Conservation (phyloP, 1,139 yeast genomes). For the Sugiyamaella xylanicola region DNA sequence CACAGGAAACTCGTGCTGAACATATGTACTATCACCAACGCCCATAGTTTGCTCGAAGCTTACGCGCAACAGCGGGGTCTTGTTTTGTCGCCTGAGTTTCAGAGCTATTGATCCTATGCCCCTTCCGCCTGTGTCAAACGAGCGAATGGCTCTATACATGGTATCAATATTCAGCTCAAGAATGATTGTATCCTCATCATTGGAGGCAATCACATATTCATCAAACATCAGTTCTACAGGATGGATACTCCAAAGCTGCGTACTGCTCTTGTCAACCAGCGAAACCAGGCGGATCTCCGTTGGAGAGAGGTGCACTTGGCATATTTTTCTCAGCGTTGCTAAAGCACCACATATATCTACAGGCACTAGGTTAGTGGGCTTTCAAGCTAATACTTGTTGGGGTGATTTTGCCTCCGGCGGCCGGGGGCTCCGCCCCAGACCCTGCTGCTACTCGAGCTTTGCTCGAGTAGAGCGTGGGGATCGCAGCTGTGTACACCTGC, state of each 20-base stretch:
- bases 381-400: too few relatives aligned
- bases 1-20: slow-evolving; percentile 38
- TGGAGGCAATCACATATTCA: slow-evolving; percentile 21
- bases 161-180: slow-evolving; percentile 34
- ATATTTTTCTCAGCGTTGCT: slow-evolving; percentile 32
- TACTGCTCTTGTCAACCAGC: slow-evolving; percentile 30
- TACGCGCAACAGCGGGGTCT: slow-evolving; percentile 31
- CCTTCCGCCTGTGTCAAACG: slow-evolving; percentile 24
- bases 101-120: slow-evolving; percentile 27
- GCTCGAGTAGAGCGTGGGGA: too few relatives aligned
- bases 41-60: slow-evolving; percentile 27
- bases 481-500: too few relatives aligned
- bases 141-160: slow-evolving; percentile 32
- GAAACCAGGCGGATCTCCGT: slow-evolving; percentile 30
- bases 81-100: slow-evolving; percentile 31
- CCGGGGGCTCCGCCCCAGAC: background rate
- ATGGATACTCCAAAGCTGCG: slow-evolving; percentile 33
- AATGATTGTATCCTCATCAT: slow-evolving; percentile 25
- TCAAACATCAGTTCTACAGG: slow-evolving; percentile 24
- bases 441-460: background rate
- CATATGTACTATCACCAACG: slow-evolving; percentile 28
- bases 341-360: slow-evolving; percentile 35
- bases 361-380: slow-evolving; percentile 2
- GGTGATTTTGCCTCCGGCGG: background rate
- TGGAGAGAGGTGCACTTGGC: slow-evolving; percentile 31